phyloP scores from a whole-genome alignment of 2,329 filamentous ascomycete genomes.

The Alternaria sp. region DNA sequence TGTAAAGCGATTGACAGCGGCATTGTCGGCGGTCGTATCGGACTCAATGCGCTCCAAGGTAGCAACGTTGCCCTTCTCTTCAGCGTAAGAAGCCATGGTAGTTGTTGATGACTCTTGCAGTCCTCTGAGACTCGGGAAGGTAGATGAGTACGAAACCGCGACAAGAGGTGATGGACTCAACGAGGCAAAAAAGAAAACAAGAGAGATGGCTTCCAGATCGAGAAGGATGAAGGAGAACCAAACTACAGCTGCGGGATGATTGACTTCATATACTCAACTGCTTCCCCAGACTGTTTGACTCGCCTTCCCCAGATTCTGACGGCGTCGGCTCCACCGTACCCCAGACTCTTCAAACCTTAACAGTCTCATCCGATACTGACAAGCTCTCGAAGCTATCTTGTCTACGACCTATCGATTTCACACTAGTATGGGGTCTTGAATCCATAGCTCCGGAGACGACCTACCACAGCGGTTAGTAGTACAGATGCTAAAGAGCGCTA shows the following conservation, averaged over 20 bases:
- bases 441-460: conserved; percentile 18
- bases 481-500: conserved; percentile 2
- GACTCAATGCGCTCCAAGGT: conserved; percentile 33
- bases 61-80: conserved; percentile 30
- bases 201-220: neutral
- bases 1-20: conserved; percentile 31
- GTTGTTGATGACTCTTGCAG: neutral
- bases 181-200: neutral
- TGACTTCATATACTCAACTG: conserved; percentile 19
- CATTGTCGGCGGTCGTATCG: conserved; percentile 23
- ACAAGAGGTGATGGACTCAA: neutral
- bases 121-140: neutral
- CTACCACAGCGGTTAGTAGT: conserved; percentile 9
- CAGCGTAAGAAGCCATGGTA: conserved; percentile 28
- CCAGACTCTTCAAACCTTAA: conserved; percentile 18
- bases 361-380: conserved; percentile 9
- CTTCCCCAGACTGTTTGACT: conserved; percentile 10
- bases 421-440: conserved; percentile 3
- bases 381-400: conserved; percentile 2
- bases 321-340: conserved; percentile 22
- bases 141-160: neutral
- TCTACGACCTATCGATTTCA: neutral
- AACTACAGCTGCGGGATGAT: neutral
- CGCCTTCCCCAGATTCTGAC: conserved; percentile 24
- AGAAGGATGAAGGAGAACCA: neutral